A percentile compares a stretch with the other conserved stretches of the same genome.
These are phyloP conservation scores for Malus domestica DNA, from an alignment of 306 rosid species.

Conservation along the genomic window DNA sequence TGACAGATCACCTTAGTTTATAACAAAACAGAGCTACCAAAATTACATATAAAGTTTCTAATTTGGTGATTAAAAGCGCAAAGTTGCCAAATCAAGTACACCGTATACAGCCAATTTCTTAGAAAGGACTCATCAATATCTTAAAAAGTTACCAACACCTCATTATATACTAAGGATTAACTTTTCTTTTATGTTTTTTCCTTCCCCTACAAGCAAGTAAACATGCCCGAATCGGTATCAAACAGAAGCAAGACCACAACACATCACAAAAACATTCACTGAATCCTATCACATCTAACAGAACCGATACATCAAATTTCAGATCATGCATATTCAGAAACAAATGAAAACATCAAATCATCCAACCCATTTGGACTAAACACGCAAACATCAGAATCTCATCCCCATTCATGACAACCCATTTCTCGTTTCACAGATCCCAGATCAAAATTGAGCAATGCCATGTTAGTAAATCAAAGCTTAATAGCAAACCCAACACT, in stretches of 20 bases:
- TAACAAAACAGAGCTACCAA: neutral
- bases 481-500: neutral
- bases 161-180: neutral
- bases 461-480: neutral
- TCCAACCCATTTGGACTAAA: neutral
- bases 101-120: neutral
- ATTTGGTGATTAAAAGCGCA: neutral
- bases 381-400: conserved; percentile 39
- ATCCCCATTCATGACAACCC: conserved; percentile 4
- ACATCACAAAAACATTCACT: neutral
- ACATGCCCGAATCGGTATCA: neutral
- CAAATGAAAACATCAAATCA: neutral
- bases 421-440: neutral
- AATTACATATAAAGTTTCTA: neutral
- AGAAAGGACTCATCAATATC: neutral
- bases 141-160: neutral
- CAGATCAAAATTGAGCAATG: conserved; percentile 3
- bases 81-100: neutral
- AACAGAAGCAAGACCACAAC: neutral
- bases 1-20: neutral
- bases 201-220: neutral
- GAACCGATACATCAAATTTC: neutral
- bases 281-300: neutral
- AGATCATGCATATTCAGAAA: conserved; percentile 13
- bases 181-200: neutral